phyloP scores from a whole-genome alignment of 495 filamentous ascomycete genomes.

The Talaromyces ruber region DNA sequence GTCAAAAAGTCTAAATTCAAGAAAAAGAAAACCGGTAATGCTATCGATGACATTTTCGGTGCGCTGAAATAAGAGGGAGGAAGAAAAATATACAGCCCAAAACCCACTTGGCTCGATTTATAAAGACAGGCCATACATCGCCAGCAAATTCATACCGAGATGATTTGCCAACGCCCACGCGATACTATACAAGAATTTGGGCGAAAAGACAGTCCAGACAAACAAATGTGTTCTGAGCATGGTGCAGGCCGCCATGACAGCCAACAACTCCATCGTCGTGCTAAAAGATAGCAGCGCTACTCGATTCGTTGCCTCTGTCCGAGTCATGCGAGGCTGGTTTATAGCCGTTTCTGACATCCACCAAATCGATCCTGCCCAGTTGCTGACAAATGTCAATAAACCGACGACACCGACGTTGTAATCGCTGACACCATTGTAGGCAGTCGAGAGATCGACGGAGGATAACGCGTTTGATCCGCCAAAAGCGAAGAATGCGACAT shows the following conservation, averaged over 20 bases:
- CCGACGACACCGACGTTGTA: conserved; percentile 66
- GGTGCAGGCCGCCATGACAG: conserved; percentile 86
- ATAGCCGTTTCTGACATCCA: conserved; percentile 59
- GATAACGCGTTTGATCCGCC: conserved; percentile 91
- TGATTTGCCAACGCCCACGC: conserved; percentile 83
- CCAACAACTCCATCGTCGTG: conserved; percentile 45
- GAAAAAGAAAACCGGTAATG: conserved; percentile 26
- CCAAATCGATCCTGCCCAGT: conserved; percentile 89
- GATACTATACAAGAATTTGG: conserved; percentile 88
- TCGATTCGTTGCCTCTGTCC: conserved; percentile 27
- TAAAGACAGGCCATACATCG: conserved; percentile 12
- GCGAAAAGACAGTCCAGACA: conserved; percentile 98
- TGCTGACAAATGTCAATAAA: conserved; percentile 71
- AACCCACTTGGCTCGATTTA: not conserved
- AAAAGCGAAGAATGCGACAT: conserved; percentile 78
- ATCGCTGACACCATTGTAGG: conserved; percentile 70
- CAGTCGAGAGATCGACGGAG: conserved; percentile 72
- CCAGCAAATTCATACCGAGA: conserved; percentile 50
- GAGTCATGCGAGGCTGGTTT: conserved; percentile 33
- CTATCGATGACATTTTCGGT: conserved; percentile 55
- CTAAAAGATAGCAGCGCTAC: conserved; percentile 59
- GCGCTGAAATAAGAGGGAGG: conserved; percentile 31
- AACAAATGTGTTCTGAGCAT: conserved; percentile 82
- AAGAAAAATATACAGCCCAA: conserved; percentile 3
- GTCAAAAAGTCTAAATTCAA: conserved; percentile 7